Evolutionary conservation across 306 rosid genomes (phyloP).

Genomic region (Acacia crassicarpa): DNA sequence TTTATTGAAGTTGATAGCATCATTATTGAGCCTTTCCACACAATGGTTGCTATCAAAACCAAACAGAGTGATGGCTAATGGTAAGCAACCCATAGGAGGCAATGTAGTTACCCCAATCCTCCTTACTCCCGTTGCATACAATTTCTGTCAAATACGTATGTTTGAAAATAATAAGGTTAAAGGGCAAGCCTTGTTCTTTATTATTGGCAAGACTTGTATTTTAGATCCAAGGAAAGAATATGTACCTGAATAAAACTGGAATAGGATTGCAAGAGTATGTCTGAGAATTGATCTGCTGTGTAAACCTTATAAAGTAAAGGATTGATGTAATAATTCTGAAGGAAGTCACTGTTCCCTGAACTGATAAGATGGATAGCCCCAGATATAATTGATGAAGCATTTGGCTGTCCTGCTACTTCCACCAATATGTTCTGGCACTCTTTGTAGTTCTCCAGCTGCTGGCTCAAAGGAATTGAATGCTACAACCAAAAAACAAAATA

Average conservation of each 20-base stretch:
- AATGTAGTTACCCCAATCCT: constrained; percentile 65
- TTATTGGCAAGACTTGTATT: not conserved
- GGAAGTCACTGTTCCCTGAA: constrained; percentile 68
- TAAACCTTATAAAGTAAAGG: constrained; percentile 51
- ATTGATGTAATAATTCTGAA: constrained; percentile 64
- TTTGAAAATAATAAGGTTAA: not conserved
- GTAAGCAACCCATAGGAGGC: constrained; percentile 72
- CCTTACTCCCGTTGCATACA: constrained; percentile 72
- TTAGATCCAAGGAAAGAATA: not conserved
- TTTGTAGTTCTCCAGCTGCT: constrained; percentile 63
- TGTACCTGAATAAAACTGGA: constrained; percentile 56
- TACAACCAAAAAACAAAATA: constrained; percentile 29
- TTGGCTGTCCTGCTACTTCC: constrained; percentile 44
- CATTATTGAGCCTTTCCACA: constrained; percentile 46
- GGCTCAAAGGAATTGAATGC: constrained; percentile 50
- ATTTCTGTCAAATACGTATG: constrained; percentile 33
- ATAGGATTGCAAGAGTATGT: constrained; percentile 47
- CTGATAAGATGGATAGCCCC: constrained; percentile 51
- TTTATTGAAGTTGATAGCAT: constrained; percentile 53
- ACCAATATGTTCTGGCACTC: constrained; percentile 54
- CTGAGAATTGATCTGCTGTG: constrained; percentile 53
- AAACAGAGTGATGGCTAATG: constrained; percentile 59
- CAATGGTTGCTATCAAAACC: constrained; percentile 49
- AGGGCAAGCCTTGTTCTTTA: not conserved
- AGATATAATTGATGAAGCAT: constrained; percentile 55